Base-by-base conservation (phyloP, 495 filamentous ascomycete genomes). In the Penicillium roqueforti region DNA sequence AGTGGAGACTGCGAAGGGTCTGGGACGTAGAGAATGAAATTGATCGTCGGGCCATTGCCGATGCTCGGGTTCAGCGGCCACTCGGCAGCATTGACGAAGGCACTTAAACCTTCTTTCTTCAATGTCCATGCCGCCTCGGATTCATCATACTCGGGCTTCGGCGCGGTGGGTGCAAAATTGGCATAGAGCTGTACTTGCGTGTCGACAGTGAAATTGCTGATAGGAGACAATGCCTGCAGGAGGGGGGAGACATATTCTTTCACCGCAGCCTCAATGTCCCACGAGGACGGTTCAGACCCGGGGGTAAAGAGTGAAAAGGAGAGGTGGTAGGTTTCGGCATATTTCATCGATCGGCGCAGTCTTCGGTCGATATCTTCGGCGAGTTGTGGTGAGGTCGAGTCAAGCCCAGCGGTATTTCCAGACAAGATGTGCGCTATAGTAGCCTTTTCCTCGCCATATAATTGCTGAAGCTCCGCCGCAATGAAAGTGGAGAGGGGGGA, bases 51-150 rank as follows among this genome's bases (percentile, higher is more conserved):
- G 2, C 91, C 92, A 25, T 78, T 84, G 31, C 92, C 95, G 59
- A 97, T 96, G 63, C 91, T 96, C 14, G 93, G 93, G 59, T 86
- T 92, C 23, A 98, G 72, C 0, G 93, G 93, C 93, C 93, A 98
- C 72, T 98, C 95, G 6, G 93, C 93, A 28, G 91, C 91, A 62
- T 98, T 98, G 70, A 97, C 90, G 65, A 98, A 98, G 28, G 87
- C 89, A 42, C 88, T 89, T 6, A 98, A 79, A 62, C 96, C 91
- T 63, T 96, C 87, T 64, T 89, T 91, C 59, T 82, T 85, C 11
- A 97, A 67, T 3, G 87, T 81, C 81, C 86, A 89, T 5, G 76
- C 70, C 9, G 73, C 72, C 23, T 70, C 67, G 1, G 67, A 36
- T 31, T 77, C 69, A 42, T 86, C 79, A 56, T 72, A 83, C 51